These are phyloP conservation scores for Athelia sp. DNA, from an alignment of 1,284 basidiomycete genomes.

Conservation along the genomic window DNA sequence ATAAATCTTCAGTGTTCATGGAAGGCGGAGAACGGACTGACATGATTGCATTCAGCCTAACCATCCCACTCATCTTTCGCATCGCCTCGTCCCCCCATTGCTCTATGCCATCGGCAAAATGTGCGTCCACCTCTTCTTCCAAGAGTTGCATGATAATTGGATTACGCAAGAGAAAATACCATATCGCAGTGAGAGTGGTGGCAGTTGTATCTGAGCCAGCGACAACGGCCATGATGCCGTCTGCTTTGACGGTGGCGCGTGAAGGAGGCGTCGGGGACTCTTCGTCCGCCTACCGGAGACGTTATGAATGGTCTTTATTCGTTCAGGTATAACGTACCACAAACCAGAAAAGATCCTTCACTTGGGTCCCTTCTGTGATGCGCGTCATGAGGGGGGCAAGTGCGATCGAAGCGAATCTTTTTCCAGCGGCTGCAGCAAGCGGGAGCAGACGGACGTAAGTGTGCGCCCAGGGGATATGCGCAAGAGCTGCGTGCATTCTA, in stretches of 20 bases:
- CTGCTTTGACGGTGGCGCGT: constrained; percentile 21
- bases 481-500: not conserved
- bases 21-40: constrained; percentile 9
- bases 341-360: constrained; percentile 33
- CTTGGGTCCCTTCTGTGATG: constrained; percentile 18
- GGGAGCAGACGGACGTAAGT: not conserved
- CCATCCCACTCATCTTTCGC: constrained; percentile 21
- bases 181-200: constrained; percentile 23
- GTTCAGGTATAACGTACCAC: constrained; percentile 19
- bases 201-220: constrained; percentile 33
- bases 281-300: constrained; percentile 21
- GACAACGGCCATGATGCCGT: constrained; percentile 29
- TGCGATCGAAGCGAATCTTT: constrained; percentile 2
- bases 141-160: constrained; percentile 9
- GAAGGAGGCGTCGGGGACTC: constrained; percentile 19
- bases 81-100: constrained; percentile 16
- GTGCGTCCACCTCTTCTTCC: constrained; percentile 8
- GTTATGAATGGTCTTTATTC: constrained; percentile 1
- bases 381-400: constrained; percentile 7
- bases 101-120: constrained; percentile 19
- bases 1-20: not conserved
- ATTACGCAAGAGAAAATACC: constrained; percentile 27
- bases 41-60: constrained; percentile 27
- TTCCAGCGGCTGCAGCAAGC: not conserved
- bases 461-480: not conserved